Evolutionary conservation across 495 filamentous ascomycete genomes (phyloP).

Genomic region (Aspergillus baeticus): DNA sequence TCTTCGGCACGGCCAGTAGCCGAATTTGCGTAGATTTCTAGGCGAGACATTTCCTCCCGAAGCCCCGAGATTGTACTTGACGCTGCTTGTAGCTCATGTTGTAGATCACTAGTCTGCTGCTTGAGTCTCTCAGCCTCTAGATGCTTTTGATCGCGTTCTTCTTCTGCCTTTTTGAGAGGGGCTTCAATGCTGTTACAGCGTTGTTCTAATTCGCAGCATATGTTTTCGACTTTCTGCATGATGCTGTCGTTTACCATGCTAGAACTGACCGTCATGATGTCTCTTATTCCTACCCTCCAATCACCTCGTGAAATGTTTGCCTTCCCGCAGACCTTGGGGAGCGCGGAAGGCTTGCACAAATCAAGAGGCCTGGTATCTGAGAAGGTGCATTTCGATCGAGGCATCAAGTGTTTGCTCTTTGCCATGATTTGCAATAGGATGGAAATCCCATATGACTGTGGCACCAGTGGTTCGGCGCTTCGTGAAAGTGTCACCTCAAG

Average conservation of each 20-base stretch:
- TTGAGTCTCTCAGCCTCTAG: conserved; percentile 27
- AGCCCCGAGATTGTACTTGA: conserved; percentile 22
- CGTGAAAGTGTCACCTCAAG: conserved; percentile 19
- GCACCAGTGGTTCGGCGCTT: conserved; percentile 3
- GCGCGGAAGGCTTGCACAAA: conserved; percentile 7
- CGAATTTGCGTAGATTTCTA: conserved; percentile 31
- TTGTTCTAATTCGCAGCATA: conserved; percentile 55
- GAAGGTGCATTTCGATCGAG: conserved; percentile 19
- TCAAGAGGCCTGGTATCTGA: conserved; percentile 13
- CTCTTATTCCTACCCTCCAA: conserved; percentile 44
- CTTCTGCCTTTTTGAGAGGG: conserved; percentile 44
- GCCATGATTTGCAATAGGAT: conserved; percentile 16
- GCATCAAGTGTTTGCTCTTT: conserved; percentile 14
- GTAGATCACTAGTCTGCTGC: conserved; percentile 26
- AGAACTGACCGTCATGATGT: conserved; percentile 34
- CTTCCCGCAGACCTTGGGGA: conserved; percentile 14
- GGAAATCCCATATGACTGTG: not conserved
- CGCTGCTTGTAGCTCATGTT: conserved; percentile 26
- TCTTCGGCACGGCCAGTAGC: conserved; percentile 26
- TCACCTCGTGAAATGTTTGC: conserved; percentile 27
- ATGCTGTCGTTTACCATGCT: conserved; percentile 37
- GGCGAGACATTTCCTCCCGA: conserved; percentile 26
- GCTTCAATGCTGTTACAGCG: conserved; percentile 50
- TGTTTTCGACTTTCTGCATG: conserved; percentile 46
- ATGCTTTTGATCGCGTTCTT: conserved; percentile 39